Evolutionary conservation across 257 asterid genomes (phyloP), one percentile per base, ranked within the genome.

Genomic region (Ligustrum vulgare): DNA sequence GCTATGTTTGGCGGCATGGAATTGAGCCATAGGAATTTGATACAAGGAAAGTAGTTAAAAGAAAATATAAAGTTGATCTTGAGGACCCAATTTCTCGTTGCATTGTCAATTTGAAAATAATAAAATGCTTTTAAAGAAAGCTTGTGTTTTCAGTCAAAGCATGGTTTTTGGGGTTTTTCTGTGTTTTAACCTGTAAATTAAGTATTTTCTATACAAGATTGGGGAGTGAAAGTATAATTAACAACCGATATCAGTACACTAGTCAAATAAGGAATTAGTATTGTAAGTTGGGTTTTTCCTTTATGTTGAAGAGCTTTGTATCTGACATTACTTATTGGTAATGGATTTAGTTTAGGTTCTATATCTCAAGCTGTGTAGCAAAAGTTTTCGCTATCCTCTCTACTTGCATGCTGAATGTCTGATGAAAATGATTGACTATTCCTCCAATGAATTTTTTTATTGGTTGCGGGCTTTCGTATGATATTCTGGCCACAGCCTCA

Each of bases 21-120:
- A 20, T 3, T 69, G 45, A 23, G 33, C 20, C 70, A 32, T 67
- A 73, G 78, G 35, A 68, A 80, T 75, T 75, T 75, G 36, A 33
- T 34, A 39, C 72, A 8, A 18, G 71, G 37, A 74, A 23, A 31
- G 56, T 49, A 35, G 72, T 71, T 37, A 8, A 82, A 36, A 60
- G 18, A 39, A 60, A 9, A 41, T 39, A 35, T 36, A 7, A 51
- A 18, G 1, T 49, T 51, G 7, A 51, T 51, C 25, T 18, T 51
- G 54, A 6, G 70, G 5, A 62, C 70, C 12, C 45, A 31, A 58
- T 73, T 54, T 47, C 33, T 23, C 43, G 67, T 31, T 75, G 70
- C 67, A 70, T 47, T 67, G 23, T 35, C 15, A 41, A 20, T 45
- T 43, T 49, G 58, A 43, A 73, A 43, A 66, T 58, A 20, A 69